Evolutionary conservation across 164 flowering plant species (phyloP).

Genomic region (Amborella trichopoda): DNA sequence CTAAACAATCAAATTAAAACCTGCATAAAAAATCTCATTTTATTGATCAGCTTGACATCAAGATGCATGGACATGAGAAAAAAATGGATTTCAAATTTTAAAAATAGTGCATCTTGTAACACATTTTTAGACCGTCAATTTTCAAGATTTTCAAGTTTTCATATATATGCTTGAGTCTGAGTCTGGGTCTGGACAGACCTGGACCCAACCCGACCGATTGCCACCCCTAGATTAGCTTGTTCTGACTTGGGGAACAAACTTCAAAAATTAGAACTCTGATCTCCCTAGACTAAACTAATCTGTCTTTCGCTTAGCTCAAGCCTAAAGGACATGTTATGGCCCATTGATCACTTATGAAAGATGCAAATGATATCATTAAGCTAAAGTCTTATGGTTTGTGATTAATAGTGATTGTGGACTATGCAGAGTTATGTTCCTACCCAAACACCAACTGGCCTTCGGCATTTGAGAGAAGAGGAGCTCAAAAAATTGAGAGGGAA

Average conservation of each 20-base stretch:
- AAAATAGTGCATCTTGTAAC: too few relatives aligned
- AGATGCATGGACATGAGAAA: too few relatives aligned
- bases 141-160: too few relatives aligned
- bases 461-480: slow-evolving; percentile 47
- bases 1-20: too few relatives aligned
- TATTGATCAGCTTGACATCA: too few relatives aligned
- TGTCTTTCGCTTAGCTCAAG: not conserved
- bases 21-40: not conserved
- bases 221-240: too few relatives aligned
- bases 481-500: slow-evolving; percentile 54
- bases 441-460: slow-evolving; percentile 50
- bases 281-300: not conserved
- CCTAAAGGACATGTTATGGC: not conserved
- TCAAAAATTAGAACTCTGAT: not conserved
- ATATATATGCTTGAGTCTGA: too few relatives aligned
- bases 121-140: too few relatives aligned
- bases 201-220: too few relatives aligned
- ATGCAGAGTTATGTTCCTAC: slow-evolving; percentile 59
- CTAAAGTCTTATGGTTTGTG: not conserved
- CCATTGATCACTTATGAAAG: not conserved
- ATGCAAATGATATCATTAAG: not conserved
- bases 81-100: too few relatives aligned
- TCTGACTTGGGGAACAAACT: not conserved
- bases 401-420: not conserved
- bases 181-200: too few relatives aligned